These are phyloP conservation scores for Stagonosporopsis chrysanthemi DNA, from an alignment of 2,329 filamentous ascomycete genomes.

Conservation along the genomic window DNA sequence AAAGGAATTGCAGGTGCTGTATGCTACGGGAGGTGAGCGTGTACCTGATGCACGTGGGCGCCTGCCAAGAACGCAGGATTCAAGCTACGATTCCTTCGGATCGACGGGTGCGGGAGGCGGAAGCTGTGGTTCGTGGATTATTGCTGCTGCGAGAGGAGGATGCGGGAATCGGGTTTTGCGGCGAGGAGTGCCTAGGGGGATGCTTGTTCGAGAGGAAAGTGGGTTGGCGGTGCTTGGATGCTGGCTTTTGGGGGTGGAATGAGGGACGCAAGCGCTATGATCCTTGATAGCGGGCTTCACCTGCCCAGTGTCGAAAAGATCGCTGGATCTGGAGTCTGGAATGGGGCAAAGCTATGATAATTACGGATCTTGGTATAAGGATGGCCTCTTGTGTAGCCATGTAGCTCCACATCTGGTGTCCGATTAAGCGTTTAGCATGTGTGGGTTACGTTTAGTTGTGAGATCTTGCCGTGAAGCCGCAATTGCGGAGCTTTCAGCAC, in stretches of 20 bases:
- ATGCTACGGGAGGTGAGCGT: neutral
- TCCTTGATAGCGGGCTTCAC: neutral
- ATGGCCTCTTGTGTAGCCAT: neutral
- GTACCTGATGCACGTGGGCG: constrained; percentile 19
- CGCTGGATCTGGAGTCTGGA: neutral
- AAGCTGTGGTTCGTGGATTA: constrained; percentile 14
- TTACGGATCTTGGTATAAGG: neutral
- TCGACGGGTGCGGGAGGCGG: neutral
- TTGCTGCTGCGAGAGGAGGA: constrained; percentile 1
- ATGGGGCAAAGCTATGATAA: neutral
- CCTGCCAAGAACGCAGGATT: constrained; percentile 15
- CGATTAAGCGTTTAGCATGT: neutral
- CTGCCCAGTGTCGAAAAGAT: neutral
- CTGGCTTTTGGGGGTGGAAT: neutral
- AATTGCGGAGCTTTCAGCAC: constrained; percentile 1
- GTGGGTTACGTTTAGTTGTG: neutral
- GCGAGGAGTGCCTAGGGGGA: neutral
- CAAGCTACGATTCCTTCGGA: constrained; percentile 11
- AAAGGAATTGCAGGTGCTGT: neutral
- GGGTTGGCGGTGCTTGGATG: neutral
- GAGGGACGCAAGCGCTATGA: neutral
- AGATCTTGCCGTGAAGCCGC: neutral
- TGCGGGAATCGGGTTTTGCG: neutral
- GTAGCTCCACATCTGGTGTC: neutral
- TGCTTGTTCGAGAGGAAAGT: neutral